Evolutionary conservation across 495 filamentous ascomycete genomes (phyloP).

Genomic region (Emericellopsis terricola): DNA sequence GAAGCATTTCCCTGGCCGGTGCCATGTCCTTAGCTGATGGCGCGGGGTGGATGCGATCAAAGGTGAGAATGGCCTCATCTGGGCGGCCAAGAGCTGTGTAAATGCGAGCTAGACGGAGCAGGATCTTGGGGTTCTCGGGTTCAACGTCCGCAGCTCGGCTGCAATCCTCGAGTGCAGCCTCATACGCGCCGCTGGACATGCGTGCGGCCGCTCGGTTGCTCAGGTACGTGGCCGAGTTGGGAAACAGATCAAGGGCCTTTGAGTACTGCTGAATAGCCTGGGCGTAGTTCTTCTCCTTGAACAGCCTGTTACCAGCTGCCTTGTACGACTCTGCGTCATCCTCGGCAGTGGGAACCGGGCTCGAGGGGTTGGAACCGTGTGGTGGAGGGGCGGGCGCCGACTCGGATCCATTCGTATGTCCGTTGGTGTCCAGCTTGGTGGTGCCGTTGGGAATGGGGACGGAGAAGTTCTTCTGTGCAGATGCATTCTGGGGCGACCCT

Average conservation of each 20-base stretch:
- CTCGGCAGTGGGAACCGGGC: constrained; percentile 31
- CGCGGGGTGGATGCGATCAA: constrained; percentile 49
- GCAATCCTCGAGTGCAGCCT: constrained; percentile 71
- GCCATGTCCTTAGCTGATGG: constrained; percentile 68
- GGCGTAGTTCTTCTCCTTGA: constrained; percentile 75
- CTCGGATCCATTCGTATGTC: constrained; percentile 13
- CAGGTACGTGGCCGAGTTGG: constrained; percentile 68
- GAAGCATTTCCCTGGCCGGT: constrained; percentile 63
- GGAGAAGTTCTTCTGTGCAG: constrained; percentile 18
- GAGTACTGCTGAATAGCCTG: constrained; percentile 83
- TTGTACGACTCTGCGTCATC: constrained; percentile 82
- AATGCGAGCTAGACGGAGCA: constrained; percentile 76
- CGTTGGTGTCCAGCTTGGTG: constrained; percentile 27
- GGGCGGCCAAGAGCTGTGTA: constrained; percentile 74
- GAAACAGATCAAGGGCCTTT: constrained; percentile 75
- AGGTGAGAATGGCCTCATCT: constrained; percentile 69
- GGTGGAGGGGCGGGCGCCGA: constrained; percentile 63
- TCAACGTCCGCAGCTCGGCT: constrained; percentile 64
- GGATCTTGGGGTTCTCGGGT: constrained; percentile 64
- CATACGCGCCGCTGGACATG: constrained; percentile 64
- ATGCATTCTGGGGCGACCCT: constrained; percentile 10
- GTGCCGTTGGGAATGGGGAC: constrained; percentile 32
- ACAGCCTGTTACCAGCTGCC: constrained; percentile 83
- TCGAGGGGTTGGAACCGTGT: constrained; percentile 46
- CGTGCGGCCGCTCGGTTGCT: constrained; percentile 90